Conservation (phyloP, 2,329 filamentous ascomycete species). For the Pseudogymnoascus sp. region DNA sequence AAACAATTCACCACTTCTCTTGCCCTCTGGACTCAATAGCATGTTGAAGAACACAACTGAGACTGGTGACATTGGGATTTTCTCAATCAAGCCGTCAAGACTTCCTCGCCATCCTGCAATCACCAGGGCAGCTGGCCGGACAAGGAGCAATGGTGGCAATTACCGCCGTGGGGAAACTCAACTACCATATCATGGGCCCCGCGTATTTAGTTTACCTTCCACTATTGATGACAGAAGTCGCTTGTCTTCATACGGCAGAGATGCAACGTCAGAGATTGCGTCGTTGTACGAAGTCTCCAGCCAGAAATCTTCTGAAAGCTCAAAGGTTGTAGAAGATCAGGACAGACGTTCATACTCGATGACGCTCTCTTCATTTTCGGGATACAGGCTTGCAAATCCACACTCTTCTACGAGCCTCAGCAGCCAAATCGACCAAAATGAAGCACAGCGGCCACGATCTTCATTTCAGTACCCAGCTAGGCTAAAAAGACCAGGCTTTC, state of each 20-base stretch:
- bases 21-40: constrained; percentile 49
- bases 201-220: constrained; percentile 25
- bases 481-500: constrained; percentile 44
- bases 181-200: constrained; percentile 10
- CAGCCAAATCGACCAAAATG: constrained; percentile 37
- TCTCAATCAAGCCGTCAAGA: constrained; percentile 43
- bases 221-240: constrained; percentile 37
- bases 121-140: constrained; percentile 19
- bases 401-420: constrained; percentile 42
- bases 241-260: constrained; percentile 39
- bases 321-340: constrained; percentile 36
- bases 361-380: constrained; percentile 42
- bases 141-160: constrained; percentile 15
- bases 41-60: constrained; percentile 61
- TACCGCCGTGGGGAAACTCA: not conserved
- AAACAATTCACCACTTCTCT: constrained; percentile 35
- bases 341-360: constrained; percentile 47
- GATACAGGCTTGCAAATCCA: constrained; percentile 37
- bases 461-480: constrained; percentile 53
- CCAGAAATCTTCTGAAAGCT: constrained; percentile 37
- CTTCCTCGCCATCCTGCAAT: constrained; percentile 21
- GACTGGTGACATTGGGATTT: constrained; percentile 56
- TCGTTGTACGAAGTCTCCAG: constrained; percentile 49
- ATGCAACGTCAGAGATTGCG: constrained; percentile 47
- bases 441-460: constrained; percentile 47